These are phyloP conservation scores for Volvox africanus DNA, from an alignment of 139 green algal genomes.

Conservation along the genomic window DNA sequence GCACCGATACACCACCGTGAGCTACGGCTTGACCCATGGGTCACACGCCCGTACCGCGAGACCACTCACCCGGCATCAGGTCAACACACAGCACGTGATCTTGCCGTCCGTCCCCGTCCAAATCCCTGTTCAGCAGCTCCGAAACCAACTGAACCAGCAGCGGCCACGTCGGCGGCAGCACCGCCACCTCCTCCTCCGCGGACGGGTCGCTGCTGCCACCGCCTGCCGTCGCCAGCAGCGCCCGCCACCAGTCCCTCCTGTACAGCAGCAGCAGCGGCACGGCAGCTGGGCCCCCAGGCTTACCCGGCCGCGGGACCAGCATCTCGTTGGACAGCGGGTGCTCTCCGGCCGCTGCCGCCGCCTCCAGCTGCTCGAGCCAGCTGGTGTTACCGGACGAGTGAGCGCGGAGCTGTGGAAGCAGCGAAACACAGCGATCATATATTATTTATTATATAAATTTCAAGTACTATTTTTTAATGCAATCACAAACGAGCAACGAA, in stretches of 20 bases:
- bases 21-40: too few species aligned
- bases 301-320: neutral
- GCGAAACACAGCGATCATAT: neutral
- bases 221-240: neutral
- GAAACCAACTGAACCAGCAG: neutral
- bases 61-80: slow-evolving; percentile 14
- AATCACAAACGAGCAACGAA: too few species aligned
- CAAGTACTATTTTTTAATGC: too few species aligned
- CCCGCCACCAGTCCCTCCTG: slow-evolving; percentile 19
- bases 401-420: neutral
- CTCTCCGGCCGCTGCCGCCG: neutral
- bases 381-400: neutral
- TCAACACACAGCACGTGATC: slow-evolving; percentile 33
- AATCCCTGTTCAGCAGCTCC: neutral
- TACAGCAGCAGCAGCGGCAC: slow-evolving; percentile 22
- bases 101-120: neutral
- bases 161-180: slow-evolving; percentile 13
- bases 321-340: neutral
- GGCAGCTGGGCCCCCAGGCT: neutral
- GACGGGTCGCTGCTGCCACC: neutral
- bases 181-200: neutral
- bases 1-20: too few species aligned
- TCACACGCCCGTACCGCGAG: too few species aligned
- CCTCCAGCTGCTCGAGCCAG: neutral
- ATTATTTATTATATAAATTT: too few species aligned